phyloP scores from a whole-genome alignment of 2,329 filamentous ascomycete genomes.

The Corniculantispora saksenae region DNA sequence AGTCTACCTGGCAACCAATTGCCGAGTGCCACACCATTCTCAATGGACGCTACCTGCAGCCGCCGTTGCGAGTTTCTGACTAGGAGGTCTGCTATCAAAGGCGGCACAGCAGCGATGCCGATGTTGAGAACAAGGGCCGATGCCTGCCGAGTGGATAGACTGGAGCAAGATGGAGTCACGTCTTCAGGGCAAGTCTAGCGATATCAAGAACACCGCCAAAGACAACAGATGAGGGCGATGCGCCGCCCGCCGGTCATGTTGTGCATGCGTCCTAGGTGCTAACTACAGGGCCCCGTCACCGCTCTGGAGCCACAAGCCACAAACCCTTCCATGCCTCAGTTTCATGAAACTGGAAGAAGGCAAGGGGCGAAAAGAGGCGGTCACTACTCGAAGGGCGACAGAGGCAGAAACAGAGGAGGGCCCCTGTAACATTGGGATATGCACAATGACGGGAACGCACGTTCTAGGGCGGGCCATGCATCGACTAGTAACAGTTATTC shows the following conservation, averaged over 20 bases:
- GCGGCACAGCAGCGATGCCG: background rate
- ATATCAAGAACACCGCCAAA: background rate
- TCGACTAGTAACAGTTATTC: background rate
- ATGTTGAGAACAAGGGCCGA: background rate
- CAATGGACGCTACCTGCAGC: background rate
- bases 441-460: constrained; percentile 4
- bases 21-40: background rate
- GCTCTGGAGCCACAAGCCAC: constrained; percentile 1
- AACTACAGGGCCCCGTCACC: background rate
- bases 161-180: background rate
- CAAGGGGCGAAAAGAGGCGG: background rate
- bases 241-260: background rate
- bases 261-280: background rate
- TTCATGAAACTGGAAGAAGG: background rate
- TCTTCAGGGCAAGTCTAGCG: background rate
- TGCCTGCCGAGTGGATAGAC: background rate
- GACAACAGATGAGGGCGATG: background rate
- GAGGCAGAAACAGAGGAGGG: background rate
- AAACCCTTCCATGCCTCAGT: background rate
- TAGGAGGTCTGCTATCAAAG: background rate
- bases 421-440: background rate
- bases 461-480: background rate
- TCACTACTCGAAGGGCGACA: background rate
- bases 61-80: constrained; percentile 8
- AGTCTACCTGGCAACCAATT: background rate